Conservation (phyloP, 495 filamentous ascomycete genomes). For the Trichoderma gamsii region DNA sequence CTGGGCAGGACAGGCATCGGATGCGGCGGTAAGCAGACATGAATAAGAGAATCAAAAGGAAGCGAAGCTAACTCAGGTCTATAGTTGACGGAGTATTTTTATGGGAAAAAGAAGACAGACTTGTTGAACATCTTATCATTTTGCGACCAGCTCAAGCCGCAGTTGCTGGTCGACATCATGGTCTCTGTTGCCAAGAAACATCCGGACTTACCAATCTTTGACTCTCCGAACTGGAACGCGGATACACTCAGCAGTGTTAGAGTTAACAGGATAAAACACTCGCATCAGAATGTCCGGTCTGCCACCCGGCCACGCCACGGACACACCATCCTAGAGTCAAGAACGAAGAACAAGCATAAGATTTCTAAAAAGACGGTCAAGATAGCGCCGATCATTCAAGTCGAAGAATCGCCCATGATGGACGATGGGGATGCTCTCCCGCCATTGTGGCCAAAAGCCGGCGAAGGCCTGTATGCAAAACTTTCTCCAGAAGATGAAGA, state of each 20-base stretch:
- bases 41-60: neutral
- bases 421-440: conserved; percentile 36
- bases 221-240: conserved; percentile 20
- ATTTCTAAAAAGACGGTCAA: conserved; percentile 1
- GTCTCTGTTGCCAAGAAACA: conserved; percentile 33
- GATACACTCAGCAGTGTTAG: conserved; percentile 15
- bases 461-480: conserved; percentile 46
- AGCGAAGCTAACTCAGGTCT: neutral
- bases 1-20: neutral
- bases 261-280: conserved; percentile 26
- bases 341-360: conserved; percentile 11
- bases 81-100: conserved; percentile 36
- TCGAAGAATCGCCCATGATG: neutral
- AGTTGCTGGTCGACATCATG: conserved; percentile 29
- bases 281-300: conserved; percentile 17
- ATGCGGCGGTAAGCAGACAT: neutral
- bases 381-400: conserved; percentile 8
- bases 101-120: conserved; percentile 31
- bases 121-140: conserved; percentile 28
- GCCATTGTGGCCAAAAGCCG: conserved; percentile 60
- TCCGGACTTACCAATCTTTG: conserved; percentile 40
- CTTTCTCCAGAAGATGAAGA: conserved; percentile 43
- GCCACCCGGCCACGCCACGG: conserved; percentile 14
- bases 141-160: conserved; percentile 22
- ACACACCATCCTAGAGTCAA: conserved; percentile 18